Percentiles rank a stretch among this genome's conserved stretches.
phyloP scores from a whole-genome alignment of 2,329 filamentous ascomycete species.

The Exserohilum turcica region DNA sequence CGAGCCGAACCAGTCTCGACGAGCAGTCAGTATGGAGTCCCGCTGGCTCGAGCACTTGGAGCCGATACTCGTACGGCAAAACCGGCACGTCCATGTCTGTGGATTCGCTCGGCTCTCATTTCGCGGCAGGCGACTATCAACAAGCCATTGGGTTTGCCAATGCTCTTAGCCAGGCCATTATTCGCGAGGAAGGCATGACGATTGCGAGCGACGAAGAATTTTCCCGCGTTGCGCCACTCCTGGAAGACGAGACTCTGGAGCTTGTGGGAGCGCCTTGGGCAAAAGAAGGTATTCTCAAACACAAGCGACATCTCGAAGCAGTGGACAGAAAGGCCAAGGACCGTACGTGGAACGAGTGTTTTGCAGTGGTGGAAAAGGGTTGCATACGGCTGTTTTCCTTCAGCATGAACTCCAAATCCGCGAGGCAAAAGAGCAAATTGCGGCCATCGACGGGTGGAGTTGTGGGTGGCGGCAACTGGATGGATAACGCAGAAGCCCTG shows the following conservation, averaged over 20 bases:
- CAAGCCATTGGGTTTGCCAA: conserved; percentile 98
- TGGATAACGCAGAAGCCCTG: conserved; percentile 89
- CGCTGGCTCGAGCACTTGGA: conserved; percentile 90
- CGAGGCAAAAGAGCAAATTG: conserved; percentile 68
- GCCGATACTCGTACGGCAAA: conserved; percentile 88
- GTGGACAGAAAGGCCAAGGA: conserved; percentile 92
- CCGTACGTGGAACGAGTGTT: conserved; percentile 91
- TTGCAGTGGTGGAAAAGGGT: conserved; percentile 94
- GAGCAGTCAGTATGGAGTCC: conserved; percentile 93
- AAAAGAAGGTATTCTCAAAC: conserved; percentile 93
- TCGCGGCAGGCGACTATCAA: conserved; percentile 81
- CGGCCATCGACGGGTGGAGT: conserved; percentile 64
- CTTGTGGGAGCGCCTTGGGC: conserved; percentile 95
- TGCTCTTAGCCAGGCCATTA: conserved; percentile 93
- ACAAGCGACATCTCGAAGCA: conserved; percentile 94
- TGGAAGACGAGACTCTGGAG: conserved; percentile 92
- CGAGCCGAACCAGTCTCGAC: conserved; percentile 91
- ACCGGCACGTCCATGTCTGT: conserved; percentile 91
- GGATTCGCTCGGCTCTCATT: conserved; percentile 81
- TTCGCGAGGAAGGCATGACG: conserved; percentile 77
- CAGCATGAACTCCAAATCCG: conserved; percentile 73
- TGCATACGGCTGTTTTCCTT: conserved; percentile 95
- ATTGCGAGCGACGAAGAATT: conserved; percentile 63
- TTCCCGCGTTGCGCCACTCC: conserved; percentile 65
- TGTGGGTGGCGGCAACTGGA: conserved; percentile 97